Evolutionary conservation across 345 rosid genomes (phyloP).

Genomic region (Aquilaria yunnanensis): DNA sequence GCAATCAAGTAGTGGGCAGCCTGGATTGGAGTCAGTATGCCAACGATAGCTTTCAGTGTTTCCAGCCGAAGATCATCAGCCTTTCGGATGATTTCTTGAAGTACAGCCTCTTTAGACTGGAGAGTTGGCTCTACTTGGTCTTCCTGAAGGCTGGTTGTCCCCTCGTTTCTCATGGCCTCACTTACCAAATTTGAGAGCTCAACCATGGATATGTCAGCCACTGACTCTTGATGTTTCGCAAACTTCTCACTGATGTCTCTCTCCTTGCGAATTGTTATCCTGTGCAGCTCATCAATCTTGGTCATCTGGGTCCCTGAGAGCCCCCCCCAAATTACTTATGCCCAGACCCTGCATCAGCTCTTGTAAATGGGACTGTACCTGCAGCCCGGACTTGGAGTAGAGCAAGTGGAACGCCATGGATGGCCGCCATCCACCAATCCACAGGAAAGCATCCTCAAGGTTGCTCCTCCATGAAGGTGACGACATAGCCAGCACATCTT

Average conservation of each 20-base stretch:
- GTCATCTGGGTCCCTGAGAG: constrained; percentile 23
- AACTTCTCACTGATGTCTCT: constrained; percentile 27
- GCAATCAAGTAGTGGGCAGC: constrained; percentile 45
- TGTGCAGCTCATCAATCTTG: constrained; percentile 28
- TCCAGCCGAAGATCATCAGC: constrained; percentile 42
- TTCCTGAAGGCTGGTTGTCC: not conserved
- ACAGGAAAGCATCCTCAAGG: constrained; percentile 40
- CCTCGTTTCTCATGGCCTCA: constrained; percentile 12
- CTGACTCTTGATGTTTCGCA: constrained; percentile 36
- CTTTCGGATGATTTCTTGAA: constrained; percentile 19
- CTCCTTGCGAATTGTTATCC: constrained; percentile 26
- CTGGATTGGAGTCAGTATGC: constrained; percentile 25
- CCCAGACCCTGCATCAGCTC: constrained; percentile 28
- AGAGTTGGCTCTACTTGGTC: constrained; percentile 20
- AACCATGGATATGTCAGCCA: constrained; percentile 41
- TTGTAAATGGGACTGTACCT: constrained; percentile 25
- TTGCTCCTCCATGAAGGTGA: constrained; percentile 41
- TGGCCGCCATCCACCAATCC: constrained; percentile 58
- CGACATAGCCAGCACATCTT: constrained; percentile 25
- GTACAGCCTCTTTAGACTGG: constrained; percentile 19
- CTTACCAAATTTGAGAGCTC: constrained; percentile 30
- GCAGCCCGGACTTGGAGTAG: constrained; percentile 41
- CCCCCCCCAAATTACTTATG: constrained; percentile 28
- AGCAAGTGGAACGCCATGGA: constrained; percentile 45
- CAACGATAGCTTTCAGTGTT: constrained; percentile 25